A percentile compares a stretch with the other conserved stretches of the same genome.
Conservation (phyloP, 192 early-diverging fungal species). For the Podila minutissima region DNA sequence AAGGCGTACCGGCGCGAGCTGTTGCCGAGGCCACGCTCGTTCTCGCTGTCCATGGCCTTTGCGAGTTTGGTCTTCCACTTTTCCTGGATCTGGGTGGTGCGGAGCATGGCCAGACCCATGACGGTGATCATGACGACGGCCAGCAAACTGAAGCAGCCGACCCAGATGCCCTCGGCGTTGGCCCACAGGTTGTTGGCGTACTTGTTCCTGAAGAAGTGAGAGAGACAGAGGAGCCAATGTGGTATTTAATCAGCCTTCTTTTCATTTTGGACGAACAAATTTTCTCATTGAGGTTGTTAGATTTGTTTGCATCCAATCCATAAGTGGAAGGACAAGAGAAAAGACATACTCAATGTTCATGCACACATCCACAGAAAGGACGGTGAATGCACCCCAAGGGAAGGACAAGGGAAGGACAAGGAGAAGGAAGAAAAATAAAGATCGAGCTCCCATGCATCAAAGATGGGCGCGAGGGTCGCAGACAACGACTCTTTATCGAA, state of each 20-base stretch:
- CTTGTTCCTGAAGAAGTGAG: constrained; percentile 22
- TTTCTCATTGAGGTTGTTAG: no score
- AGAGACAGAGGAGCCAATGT: neutral
- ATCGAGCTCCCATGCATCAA: no score
- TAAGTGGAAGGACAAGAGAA: neutral
- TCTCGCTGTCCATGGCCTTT: constrained; percentile 57
- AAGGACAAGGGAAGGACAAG: no score
- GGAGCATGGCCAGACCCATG: constrained; percentile 90
- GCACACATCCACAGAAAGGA: no score
- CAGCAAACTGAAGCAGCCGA: constrained; percentile 73
- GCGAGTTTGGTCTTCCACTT: constrained; percentile 80
- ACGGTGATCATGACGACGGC: constrained; percentile 78
- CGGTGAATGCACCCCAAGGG: no score
- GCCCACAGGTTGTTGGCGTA: constrained; percentile 24
- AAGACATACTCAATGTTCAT: neutral
- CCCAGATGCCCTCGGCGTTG: constrained; percentile 70
- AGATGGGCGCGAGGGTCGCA: no score
- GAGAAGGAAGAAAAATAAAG: no score
- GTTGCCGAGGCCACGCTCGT: constrained; percentile 34
- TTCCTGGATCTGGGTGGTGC: constrained; percentile 72
- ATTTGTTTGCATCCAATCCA: no score
- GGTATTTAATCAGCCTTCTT: neutral
- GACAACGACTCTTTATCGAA: no score
- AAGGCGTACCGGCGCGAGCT: constrained; percentile 67
- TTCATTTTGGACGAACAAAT: neutral